Conservation (phyloP, 106 monocot genomes). For the Chionographis japonica region DNA sequence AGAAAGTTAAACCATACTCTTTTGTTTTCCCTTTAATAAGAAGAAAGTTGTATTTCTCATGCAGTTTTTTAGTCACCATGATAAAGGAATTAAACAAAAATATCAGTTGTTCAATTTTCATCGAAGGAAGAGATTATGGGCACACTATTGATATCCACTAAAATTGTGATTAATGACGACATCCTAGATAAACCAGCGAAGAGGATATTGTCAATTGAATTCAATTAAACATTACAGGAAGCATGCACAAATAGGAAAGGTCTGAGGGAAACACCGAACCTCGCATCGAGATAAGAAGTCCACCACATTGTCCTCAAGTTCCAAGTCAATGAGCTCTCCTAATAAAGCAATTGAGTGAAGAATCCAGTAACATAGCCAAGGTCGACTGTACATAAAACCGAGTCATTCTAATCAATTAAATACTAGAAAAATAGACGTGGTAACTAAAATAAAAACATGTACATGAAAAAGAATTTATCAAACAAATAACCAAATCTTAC, state of each 20-base stretch:
- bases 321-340: slow-evolving; percentile 56
- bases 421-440: not conserved
- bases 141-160: too few species aligned
- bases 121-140: too few species aligned
- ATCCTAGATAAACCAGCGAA: not conserved
- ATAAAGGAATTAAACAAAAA: too few species aligned
- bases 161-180: too few species aligned
- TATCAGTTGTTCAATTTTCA: too few species aligned
- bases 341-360: slow-evolving; percentile 75
- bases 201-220: not conserved
- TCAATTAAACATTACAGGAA: not conserved
- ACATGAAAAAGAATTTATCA: not conserved
- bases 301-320: slow-evolving; percentile 55
- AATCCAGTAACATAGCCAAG: slow-evolving; percentile 99
- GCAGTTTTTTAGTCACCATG: too few species aligned
- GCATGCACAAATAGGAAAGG: not conserved
- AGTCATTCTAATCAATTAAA: not conserved
- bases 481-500: slow-evolving; percentile 26
- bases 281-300: slow-evolving; percentile 85
- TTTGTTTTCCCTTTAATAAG: too few species aligned
- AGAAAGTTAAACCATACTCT: too few species aligned
- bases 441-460: not conserved
- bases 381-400: slow-evolving; percentile 51
- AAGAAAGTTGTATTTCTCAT: too few species aligned
- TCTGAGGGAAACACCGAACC: slow-evolving; percentile 29